phyloP scores from a whole-genome alignment of 352 stramenopile genomes.

The Globisporangium barbulae region DNA sequence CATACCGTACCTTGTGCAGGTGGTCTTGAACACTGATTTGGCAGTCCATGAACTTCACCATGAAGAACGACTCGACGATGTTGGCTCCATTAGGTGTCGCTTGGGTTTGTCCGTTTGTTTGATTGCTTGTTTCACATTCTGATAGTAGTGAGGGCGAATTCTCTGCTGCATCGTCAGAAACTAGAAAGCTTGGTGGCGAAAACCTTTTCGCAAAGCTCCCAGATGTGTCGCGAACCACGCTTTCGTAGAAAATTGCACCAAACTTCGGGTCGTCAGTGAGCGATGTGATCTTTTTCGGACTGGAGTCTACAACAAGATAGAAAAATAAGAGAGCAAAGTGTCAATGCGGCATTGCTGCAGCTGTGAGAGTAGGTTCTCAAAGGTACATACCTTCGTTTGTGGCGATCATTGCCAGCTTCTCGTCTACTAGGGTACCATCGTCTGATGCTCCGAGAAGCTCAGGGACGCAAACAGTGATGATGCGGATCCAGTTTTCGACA shows the following conservation, averaged over 20 bases:
- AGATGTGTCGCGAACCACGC: constrained; percentile 27
- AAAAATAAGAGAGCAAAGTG: not conserved
- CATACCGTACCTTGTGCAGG: constrained; percentile 41
- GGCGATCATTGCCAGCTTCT: not conserved
- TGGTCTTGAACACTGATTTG: constrained; percentile 76
- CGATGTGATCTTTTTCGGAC: constrained; percentile 62
- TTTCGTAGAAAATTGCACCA: constrained; percentile 46
- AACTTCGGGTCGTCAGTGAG: constrained; percentile 73
- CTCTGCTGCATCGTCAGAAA: not conserved
- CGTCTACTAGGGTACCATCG: constrained; percentile 5
- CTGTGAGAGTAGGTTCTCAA: not conserved
- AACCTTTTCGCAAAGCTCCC: constrained; percentile 11
- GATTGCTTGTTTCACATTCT: not conserved
- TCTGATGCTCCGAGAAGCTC: constrained; percentile 28
- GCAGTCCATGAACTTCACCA: constrained; percentile 76
- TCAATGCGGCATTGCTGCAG: not conserved
- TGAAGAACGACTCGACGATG: constrained; percentile 54
- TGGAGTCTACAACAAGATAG: constrained; percentile 16
- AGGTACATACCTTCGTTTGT: constrained; percentile 1
- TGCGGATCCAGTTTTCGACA: constrained; percentile 54
- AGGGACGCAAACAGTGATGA: constrained; percentile 40
- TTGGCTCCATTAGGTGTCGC: not conserved
- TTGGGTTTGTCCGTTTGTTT: not conserved
- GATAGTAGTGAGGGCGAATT: not conserved
- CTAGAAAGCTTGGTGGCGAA: constrained; percentile 1